phyloP scores from a whole-genome alignment of 2,329 filamentous ascomycete genomes.

The Pseudogymnoascus sp. region DNA sequence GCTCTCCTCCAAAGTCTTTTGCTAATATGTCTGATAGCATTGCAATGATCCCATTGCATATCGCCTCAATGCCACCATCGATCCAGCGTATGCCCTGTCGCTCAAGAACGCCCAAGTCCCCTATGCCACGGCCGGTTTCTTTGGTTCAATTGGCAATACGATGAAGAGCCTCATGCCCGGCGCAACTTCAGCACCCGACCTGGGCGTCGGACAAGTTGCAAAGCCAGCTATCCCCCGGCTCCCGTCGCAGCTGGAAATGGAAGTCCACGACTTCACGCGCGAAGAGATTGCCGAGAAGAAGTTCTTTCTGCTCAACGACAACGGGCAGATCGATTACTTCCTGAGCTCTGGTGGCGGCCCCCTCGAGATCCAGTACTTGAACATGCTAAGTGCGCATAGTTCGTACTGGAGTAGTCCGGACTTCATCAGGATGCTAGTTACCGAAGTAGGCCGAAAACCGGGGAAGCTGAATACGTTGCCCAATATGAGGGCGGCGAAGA shows the following conservation, averaged over 20 bases:
- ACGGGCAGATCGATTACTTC: conserved; percentile 91
- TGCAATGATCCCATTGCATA: conserved; percentile 76
- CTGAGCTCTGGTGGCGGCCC: conserved; percentile 77
- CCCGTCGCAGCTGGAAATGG: conserved; percentile 72
- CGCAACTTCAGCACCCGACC: conserved; percentile 26
- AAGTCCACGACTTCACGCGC: conserved; percentile 88
- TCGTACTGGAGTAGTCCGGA: conserved; percentile 88
- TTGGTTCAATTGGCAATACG: conserved; percentile 57
- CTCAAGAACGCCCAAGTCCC: conserved; percentile 77
- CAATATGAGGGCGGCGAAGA: conserved; percentile 53
- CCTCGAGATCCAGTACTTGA: conserved; percentile 90
- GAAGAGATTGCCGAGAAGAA: conserved; percentile 90
- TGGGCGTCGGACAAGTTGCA: conserved; percentile 33
- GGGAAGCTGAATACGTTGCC: conserved; percentile 57
- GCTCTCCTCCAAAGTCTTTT: neutral
- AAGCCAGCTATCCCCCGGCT: conserved; percentile 38
- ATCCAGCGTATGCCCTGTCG: conserved; percentile 68
- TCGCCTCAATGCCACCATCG: conserved; percentile 82
- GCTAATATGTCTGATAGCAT: conserved; percentile 27
- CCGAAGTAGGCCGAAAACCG: conserved; percentile 72
- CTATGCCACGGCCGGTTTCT: conserved; percentile 58
- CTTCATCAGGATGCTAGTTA: conserved; percentile 82
- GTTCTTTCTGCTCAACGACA: conserved; percentile 85
- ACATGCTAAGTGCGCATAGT: conserved; percentile 92
- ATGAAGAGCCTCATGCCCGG: conserved; percentile 58